Evolutionary conservation across 352 stramenopile genomes (phyloP).

Genomic region (Pythium sukuiense): DNA sequence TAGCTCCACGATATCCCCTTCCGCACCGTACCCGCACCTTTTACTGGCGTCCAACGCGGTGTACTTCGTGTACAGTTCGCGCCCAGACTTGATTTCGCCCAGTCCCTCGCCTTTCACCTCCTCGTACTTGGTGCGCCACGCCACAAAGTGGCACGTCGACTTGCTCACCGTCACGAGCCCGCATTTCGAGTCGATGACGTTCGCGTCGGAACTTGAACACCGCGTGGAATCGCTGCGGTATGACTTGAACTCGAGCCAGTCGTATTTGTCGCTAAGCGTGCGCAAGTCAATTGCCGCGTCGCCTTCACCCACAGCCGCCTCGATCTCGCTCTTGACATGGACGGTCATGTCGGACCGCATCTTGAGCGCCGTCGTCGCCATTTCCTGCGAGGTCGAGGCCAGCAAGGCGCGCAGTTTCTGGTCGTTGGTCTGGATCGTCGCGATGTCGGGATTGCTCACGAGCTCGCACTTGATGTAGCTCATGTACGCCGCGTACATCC

Average conservation of each 20-base stretch:
- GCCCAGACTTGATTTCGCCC: background rate
- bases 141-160: slow-evolving; percentile 8
- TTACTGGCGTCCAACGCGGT: background rate
- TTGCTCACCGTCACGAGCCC: background rate
- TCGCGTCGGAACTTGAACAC: background rate
- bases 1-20: too few relatives aligned
- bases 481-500: slow-evolving; percentile 8
- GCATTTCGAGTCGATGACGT: slow-evolving; percentile 4
- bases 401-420: background rate
- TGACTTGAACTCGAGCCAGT: slow-evolving; percentile 10
- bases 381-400: background rate
- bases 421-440: background rate
- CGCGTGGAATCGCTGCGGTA: background rate
- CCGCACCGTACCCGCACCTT: too few relatives aligned
- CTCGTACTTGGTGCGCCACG: background rate
- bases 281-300: background rate
- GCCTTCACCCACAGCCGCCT: background rate
- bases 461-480: slow-evolving; percentile 10
- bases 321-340: background rate
- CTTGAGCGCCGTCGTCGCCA: slow-evolving; percentile 4
- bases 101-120: background rate
- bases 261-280: slow-evolving; percentile 3
- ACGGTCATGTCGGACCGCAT: slow-evolving; percentile 5
- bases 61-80: background rate
- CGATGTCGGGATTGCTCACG: background rate